These are phyloP conservation scores for Smittium culicis DNA, from an alignment of 371 early-diverging fungal genomes.

Conservation along the genomic window DNA sequence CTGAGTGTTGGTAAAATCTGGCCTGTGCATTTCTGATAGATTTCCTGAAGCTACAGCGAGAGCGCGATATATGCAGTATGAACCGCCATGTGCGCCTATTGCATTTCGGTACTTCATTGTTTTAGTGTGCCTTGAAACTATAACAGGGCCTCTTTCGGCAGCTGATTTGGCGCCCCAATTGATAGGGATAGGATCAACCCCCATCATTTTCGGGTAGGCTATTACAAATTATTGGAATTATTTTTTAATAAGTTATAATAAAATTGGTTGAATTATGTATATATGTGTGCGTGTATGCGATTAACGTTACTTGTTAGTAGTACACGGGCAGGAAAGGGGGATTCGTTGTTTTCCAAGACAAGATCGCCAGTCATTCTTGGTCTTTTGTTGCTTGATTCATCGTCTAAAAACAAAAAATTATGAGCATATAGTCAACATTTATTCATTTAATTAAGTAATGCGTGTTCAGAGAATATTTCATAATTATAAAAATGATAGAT, in stretches of 20 bases:
- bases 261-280: background rate
- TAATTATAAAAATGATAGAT: too few relatives aligned
- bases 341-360: too few relatives aligned
- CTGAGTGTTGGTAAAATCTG: slow-evolving; percentile 79
- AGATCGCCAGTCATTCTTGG: too few relatives aligned
- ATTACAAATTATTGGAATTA: slow-evolving; percentile 33
- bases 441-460: too few relatives aligned
- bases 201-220: slow-evolving; percentile 74
- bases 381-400: too few relatives aligned
- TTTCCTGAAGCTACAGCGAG: slow-evolving; percentile 87
- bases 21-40: slow-evolving; percentile 60
- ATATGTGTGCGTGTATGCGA: too few relatives aligned
- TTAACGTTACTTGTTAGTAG: background rate
- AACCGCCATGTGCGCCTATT: slow-evolving; percentile 88
- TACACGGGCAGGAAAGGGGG: background rate
- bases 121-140: slow-evolving; percentile 66
- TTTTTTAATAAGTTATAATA: background rate
- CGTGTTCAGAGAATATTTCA: too few relatives aligned
- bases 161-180: slow-evolving; percentile 71
- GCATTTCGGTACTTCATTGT: slow-evolving; percentile 69
- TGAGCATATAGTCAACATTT: too few relatives aligned
- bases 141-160: slow-evolving; percentile 66
- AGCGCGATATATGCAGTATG: slow-evolving; percentile 85
- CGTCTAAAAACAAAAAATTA: too few relatives aligned
- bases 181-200: slow-evolving; percentile 67